Evolutionary conservation across 306 rosid genomes (phyloP).

Genomic region (Myrica gale): DNA sequence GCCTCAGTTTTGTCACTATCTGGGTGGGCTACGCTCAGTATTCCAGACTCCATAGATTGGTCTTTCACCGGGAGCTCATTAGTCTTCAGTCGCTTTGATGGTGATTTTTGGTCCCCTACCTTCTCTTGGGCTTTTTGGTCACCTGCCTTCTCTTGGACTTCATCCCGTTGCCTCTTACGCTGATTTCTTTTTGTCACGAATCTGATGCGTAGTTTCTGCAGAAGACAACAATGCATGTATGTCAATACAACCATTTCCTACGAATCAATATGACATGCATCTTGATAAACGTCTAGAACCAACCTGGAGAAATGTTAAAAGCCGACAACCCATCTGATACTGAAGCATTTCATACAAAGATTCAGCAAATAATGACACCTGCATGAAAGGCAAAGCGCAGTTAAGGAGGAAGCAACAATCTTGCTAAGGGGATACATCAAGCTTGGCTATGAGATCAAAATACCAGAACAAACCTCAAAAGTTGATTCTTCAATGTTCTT

Average conservation of each 20-base stretch:
- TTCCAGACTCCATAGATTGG: conserved; percentile 40
- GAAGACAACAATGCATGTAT: conserved; percentile 3
- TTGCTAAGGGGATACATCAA: neutral
- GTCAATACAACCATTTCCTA: no score
- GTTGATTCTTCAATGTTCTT: conserved; percentile 92
- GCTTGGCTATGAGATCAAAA: neutral
- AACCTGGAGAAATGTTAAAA: conserved; percentile 89
- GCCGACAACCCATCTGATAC: conserved; percentile 84
- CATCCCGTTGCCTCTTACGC: conserved; percentile 84
- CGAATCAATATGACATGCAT: conserved; percentile 23
- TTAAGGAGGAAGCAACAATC: conserved; percentile 16
- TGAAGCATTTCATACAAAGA: conserved; percentile 97
- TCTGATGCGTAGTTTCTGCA: conserved; percentile 67
- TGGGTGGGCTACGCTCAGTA: conserved; percentile 29
- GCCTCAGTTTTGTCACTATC: conserved; percentile 44
- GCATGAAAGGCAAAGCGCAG: conserved; percentile 26
- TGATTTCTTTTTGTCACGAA: conserved; percentile 69
- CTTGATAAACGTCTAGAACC: conserved; percentile 23
- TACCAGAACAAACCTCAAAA: conserved; percentile 59
- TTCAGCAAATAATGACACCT: conserved; percentile 93
- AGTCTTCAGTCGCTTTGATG: conserved; percentile 59
- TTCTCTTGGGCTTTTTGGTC: conserved; percentile 37
- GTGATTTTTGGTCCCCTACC: conserved; percentile 37
- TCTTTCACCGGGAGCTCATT: conserved; percentile 52
- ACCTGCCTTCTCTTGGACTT: conserved; percentile 44